A percentile compares a stretch with the other conserved stretches of the same genome.
Conservation (phyloP, 352 stramenopile genomes). For the Phytopythium litorale region DNA sequence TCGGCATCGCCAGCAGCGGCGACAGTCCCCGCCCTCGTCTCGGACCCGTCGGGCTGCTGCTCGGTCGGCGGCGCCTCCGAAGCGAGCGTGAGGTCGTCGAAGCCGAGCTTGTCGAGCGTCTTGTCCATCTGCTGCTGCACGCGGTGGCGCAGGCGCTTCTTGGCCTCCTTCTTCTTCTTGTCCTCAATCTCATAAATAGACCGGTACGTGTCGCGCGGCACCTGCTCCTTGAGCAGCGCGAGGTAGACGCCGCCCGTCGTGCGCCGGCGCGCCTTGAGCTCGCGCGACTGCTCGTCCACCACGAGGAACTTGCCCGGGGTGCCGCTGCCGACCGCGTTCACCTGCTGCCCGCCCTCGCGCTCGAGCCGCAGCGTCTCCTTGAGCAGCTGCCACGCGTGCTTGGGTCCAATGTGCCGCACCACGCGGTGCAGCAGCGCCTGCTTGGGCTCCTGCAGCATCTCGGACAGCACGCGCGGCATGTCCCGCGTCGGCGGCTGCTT, state of each 20-base stretch:
- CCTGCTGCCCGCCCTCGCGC: constrained; percentile 46
- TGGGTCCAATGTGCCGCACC: constrained; percentile 57
- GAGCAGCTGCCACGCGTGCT: constrained; percentile 57
- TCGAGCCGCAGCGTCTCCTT: constrained; percentile 65
- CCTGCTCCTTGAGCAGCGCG: constrained; percentile 54
- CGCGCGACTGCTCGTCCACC: constrained; percentile 26
- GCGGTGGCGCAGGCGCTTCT: constrained; percentile 46
- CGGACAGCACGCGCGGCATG: constrained; percentile 50
- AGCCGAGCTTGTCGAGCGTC: constrained; percentile 49
- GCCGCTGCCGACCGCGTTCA: constrained; percentile 47
- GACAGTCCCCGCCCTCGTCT: not conserved
- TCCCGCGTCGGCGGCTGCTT: constrained; percentile 47
- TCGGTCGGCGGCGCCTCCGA: not conserved
- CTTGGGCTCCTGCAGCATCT: constrained; percentile 65
- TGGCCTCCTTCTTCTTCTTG: constrained; percentile 67
- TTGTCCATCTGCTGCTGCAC: constrained; percentile 59
- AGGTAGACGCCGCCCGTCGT: constrained; percentile 75
- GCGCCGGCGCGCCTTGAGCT: constrained; percentile 47
- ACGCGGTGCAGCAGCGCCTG: constrained; percentile 68
- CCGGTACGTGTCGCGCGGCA: constrained; percentile 64
- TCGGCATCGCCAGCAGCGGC: constrained; percentile 10
- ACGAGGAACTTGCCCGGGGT: constrained; percentile 48
- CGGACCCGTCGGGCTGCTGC: constrained; percentile 3
- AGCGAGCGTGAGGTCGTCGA: constrained; percentile 44
- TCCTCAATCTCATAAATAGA: constrained; percentile 76